phyloP scores from a whole-genome alignment of 768 basidiomycete genomes.

The Hygrophorus pudorinus region DNA sequence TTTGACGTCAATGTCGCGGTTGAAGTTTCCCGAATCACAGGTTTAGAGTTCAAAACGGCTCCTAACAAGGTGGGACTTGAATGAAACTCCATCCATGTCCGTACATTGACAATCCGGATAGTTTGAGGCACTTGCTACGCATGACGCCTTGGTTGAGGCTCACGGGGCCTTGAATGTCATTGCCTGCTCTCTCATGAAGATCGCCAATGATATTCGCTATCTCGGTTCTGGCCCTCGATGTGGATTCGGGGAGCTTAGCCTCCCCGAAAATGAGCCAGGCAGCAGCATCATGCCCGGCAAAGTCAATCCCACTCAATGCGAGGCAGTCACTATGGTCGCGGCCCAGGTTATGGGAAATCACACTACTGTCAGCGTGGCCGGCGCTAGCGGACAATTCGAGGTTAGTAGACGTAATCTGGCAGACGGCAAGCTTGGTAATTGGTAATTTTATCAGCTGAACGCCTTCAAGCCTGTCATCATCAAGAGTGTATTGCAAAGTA shows the following conservation, averaged over 20 bases:
- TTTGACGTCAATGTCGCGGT: slow-evolving; percentile 92
- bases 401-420: slow-evolving; percentile 28
- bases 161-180: slow-evolving; percentile 95
- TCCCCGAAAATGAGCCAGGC: slow-evolving; percentile 98
- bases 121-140: slow-evolving; percentile 98
- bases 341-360: slow-evolving; percentile 99
- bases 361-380: slow-evolving; percentile 83
- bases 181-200: slow-evolving; percentile 98
- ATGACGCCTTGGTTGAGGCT: slow-evolving; percentile 95
- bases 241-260: slow-evolving; percentile 86
- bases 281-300: slow-evolving; percentile 99
- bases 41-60: slow-evolving; percentile 87
- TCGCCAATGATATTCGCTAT: slow-evolving; percentile 98
- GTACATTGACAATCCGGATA: slow-evolving; percentile 20
- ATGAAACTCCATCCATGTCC: neutral
- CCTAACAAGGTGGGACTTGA: slow-evolving; percentile 76
- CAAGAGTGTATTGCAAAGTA: slow-evolving; percentile 95
- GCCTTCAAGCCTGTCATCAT: slow-evolving; percentile 99
- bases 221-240: slow-evolving; percentile 97
- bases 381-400: slow-evolving; percentile 96
- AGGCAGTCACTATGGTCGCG: slow-evolving; percentile 97
- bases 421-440: neutral
- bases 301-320: slow-evolving; percentile 99
- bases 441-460: slow-evolving; percentile 54
- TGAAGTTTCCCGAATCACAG: slow-evolving; percentile 87